Evolutionary conservation across 1,139 yeast genomes (phyloP).

Genomic region (Lodderomyces orthopsilosis): DNA sequence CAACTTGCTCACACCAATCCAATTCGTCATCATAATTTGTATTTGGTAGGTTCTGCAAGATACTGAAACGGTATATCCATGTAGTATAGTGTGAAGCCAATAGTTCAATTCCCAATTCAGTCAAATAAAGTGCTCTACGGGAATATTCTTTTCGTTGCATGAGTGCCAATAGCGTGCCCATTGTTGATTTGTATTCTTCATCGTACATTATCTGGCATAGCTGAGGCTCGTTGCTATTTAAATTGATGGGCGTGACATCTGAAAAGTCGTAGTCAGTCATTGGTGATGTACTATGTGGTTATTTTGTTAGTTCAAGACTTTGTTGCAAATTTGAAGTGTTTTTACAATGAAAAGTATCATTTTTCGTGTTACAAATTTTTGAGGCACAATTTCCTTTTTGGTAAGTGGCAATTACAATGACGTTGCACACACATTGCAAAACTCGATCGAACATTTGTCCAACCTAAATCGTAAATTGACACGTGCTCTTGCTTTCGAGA

Average conservation of each 20-base stretch:
- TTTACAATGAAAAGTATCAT: too few species aligned
- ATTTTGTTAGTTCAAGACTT: background rate
- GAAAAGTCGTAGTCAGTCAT: conserved; percentile 25
- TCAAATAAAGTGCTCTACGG: conserved; percentile 66
- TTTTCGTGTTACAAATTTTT: too few species aligned
- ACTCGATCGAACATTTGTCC: too few species aligned
- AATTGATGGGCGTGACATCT: conserved; percentile 40
- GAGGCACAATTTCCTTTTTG: background rate
- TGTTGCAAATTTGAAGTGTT: background rate
- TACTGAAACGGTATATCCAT: conserved; percentile 76
- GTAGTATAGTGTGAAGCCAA: conserved; percentile 92
- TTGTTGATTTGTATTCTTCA: conserved; percentile 60
- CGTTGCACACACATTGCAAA: too few species aligned
- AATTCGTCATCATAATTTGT: conserved; percentile 48
- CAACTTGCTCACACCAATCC: conserved; percentile 76
- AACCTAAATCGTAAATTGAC: too few species aligned
- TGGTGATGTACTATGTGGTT: background rate
- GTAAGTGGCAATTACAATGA: background rate
- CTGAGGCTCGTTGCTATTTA: conserved; percentile 48
- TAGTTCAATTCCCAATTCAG: conserved; percentile 57
- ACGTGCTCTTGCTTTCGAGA: too few species aligned
- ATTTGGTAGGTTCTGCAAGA: conserved; percentile 40
- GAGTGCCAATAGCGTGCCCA: conserved; percentile 64
- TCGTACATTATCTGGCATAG: conserved; percentile 78
- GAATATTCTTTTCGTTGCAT: conserved; percentile 61